Evolutionary conservation across 352 stramenopile species (phyloP).

Genomic region (Phytophthora fragariaefolia): DNA sequence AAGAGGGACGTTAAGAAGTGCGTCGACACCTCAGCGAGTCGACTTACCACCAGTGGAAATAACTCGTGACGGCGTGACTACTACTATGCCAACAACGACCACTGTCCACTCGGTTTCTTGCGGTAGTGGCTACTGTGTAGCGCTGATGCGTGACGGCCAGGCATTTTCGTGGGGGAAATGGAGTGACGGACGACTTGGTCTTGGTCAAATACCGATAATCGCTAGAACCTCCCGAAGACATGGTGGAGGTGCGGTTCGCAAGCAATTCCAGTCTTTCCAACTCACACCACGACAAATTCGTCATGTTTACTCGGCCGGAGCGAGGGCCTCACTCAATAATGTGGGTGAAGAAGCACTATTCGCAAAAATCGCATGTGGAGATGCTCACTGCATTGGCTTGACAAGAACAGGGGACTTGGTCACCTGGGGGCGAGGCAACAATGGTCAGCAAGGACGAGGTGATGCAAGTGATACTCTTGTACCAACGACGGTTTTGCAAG

Average conservation of each 20-base stretch:
- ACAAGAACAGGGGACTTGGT: slow-evolving; percentile 57
- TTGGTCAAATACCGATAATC: slow-evolving; percentile 66
- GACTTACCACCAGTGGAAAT: slow-evolving; percentile 24
- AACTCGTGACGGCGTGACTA: neutral
- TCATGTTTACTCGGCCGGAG: slow-evolving; percentile 2
- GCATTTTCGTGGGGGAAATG: slow-evolving; percentile 87
- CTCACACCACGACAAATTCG: slow-evolving; percentile 40
- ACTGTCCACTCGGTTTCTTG: slow-evolving; percentile 52
- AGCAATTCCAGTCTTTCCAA: slow-evolving; percentile 72
- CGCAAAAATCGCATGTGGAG: slow-evolving; percentile 64
- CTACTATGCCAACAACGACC: neutral
- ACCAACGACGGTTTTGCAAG: slow-evolving; percentile 30
- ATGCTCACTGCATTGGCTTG: slow-evolving; percentile 82
- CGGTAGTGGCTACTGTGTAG: slow-evolving; percentile 85
- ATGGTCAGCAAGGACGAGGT: slow-evolving; percentile 84
- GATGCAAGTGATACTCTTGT: slow-evolving; percentile 39
- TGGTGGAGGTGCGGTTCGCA: slow-evolving; percentile 37
- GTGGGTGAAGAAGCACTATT: slow-evolving; percentile 19
- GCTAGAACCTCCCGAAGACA: slow-evolving; percentile 44
- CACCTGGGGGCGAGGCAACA: slow-evolving; percentile 81
- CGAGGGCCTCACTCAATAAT: neutral
- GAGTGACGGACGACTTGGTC: slow-evolving; percentile 72
- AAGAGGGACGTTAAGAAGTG: slow-evolving; percentile 44
- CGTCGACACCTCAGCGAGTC: slow-evolving; percentile 45
- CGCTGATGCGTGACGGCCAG: slow-evolving; percentile 52